Evolutionary conservation across 2,329 filamentous ascomycete genomes (phyloP).

Genomic region (Fusarium pseudocircinatum): DNA sequence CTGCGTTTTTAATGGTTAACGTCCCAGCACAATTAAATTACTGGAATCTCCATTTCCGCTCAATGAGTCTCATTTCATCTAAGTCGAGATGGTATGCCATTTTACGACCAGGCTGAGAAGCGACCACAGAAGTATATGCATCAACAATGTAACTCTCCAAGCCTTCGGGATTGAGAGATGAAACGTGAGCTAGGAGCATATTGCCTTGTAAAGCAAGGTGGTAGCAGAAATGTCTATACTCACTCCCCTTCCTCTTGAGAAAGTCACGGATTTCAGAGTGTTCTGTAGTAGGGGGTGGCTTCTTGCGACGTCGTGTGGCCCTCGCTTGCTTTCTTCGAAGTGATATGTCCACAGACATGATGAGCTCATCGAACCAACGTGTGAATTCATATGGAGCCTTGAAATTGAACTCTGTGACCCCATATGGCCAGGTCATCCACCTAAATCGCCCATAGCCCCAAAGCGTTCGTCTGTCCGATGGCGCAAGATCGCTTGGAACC

Average conservation of each 20-base stretch:
- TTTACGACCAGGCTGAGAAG: background rate
- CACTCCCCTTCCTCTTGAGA: accelerated
- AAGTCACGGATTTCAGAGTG: background rate
- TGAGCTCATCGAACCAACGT: accelerated
- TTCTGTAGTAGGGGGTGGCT: background rate
- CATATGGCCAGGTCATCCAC: background rate
- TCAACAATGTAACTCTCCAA: background rate
- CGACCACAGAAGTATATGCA: background rate
- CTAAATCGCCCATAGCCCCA: accelerated
- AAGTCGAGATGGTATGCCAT: background rate
- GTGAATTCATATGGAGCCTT: background rate
- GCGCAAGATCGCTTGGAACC: accelerated
- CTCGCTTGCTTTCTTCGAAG: accelerated
- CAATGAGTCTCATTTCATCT: accelerated
- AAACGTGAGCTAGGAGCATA: accelerated
- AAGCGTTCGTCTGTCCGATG: accelerated
- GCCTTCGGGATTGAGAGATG: background rate
- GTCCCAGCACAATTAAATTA: accelerated
- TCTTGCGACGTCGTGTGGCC: background rate
- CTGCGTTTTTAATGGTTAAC: accelerated
- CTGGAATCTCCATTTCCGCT: background rate
- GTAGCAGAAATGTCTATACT: background rate
- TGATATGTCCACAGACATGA: background rate
- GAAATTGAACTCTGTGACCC: accelerated
- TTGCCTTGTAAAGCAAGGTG: background rate